Evolutionary conservation across 306 rosid genomes (phyloP).

Genomic region (Citrullus mucosospermus): DNA sequence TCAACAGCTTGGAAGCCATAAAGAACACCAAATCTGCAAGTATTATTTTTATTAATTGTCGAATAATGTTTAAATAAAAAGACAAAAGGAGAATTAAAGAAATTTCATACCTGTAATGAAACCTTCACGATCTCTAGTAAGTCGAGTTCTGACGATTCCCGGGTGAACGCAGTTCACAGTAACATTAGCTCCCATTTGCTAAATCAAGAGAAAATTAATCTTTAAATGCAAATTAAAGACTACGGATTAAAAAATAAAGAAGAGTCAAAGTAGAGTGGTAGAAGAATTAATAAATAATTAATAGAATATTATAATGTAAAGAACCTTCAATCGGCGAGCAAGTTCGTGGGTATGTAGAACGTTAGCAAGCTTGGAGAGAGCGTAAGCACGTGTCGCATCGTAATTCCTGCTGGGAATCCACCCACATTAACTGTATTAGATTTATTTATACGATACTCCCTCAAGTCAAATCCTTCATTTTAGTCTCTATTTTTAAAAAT

Average conservation of each 20-base stretch:
- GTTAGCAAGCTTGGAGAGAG: slow-evolving; percentile 96
- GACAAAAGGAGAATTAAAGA: neutral
- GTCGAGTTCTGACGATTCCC: slow-evolving; percentile 85
- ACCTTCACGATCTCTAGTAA: slow-evolving; percentile 95
- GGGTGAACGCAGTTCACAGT: slow-evolving; percentile 92
- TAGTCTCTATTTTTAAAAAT: no score
- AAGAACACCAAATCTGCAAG: slow-evolving; percentile 74
- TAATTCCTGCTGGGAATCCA: slow-evolving; percentile 36
- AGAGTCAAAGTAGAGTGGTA: neutral
- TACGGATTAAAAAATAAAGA: neutral
- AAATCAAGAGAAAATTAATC: neutral
- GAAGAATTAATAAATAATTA: neutral
- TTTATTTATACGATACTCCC: neutral
- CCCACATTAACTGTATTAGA: neutral
- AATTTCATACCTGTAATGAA: slow-evolving; percentile 44
- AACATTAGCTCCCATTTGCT: slow-evolving; percentile 75
- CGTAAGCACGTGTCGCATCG: slow-evolving; percentile 97
- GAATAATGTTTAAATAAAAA: neutral
- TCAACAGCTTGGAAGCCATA: slow-evolving; percentile 67
- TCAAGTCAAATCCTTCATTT: neutral
- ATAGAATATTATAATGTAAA: neutral
- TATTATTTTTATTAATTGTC: neutral
- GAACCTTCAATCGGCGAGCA: slow-evolving; percentile 61
- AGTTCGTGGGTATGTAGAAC: slow-evolving; percentile 79
- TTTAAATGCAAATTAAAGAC: neutral